These are phyloP conservation scores for Eucalyptus regnans DNA, from an alignment of 345 rosid species.

Conservation along the genomic window DNA sequence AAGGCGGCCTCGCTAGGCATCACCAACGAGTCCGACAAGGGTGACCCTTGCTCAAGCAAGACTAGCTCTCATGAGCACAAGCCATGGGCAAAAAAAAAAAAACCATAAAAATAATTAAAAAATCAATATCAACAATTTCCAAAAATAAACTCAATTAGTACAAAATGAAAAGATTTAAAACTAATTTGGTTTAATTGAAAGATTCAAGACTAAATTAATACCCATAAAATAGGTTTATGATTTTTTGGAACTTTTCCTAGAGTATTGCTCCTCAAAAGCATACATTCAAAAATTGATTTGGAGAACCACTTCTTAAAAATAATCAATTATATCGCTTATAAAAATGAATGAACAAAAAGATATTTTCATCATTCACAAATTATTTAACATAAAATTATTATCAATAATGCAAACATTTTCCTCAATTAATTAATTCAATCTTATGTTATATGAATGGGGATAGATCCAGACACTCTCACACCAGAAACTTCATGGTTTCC, in stretches of 20 bases:
- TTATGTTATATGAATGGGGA: neutral
- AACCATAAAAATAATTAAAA: too few relatives aligned
- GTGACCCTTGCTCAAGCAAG: neutral
- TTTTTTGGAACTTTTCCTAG: neutral
- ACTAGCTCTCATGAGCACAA: neutral
- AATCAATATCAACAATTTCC: neutral
- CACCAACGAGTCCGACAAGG: neutral
- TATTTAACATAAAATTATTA: neutral
- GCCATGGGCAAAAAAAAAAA: neutral
- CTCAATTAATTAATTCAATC: neutral
- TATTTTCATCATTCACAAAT: neutral
- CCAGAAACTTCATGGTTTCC: neutral
- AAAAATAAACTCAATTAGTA: too few relatives aligned
- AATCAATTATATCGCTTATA: neutral
- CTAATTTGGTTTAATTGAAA: neutral
- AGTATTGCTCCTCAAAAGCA: neutral
- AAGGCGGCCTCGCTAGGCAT: neutral
- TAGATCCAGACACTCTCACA: neutral
- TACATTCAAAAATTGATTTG: neutral
- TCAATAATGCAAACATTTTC: neutral
- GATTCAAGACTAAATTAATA: accelerated
- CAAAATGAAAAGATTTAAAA: too few relatives aligned
- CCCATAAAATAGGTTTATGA: neutral
- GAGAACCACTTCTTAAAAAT: neutral
- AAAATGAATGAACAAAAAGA: neutral